A percentile compares a stretch with the other conserved stretches of the same genome.
Conservation (phyloP, 805 yeast species). For the Kodamaea sagamina region DNA sequence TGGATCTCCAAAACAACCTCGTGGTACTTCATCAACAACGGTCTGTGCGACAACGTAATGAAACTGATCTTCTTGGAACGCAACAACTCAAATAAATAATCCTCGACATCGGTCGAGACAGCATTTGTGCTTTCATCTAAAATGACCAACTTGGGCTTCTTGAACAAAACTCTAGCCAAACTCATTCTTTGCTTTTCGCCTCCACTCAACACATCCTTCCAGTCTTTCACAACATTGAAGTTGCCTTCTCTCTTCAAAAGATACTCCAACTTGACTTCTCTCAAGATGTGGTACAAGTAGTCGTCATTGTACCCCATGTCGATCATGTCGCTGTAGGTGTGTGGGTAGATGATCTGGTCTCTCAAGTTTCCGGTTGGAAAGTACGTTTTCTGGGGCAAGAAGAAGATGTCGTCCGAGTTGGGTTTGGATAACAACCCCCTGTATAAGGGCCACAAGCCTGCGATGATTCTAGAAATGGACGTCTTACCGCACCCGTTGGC, state of each 20-base stretch:
- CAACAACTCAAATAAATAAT: slow-evolving; percentile 74
- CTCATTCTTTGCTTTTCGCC: slow-evolving; percentile 92
- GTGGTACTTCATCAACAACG: slow-evolving; percentile 81
- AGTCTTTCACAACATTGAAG: slow-evolving; percentile 59
- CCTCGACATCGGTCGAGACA: slow-evolving; percentile 86
- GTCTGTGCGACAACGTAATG: slow-evolving; percentile 82
- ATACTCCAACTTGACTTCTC: slow-evolving; percentile 80
- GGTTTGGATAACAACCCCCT: slow-evolving; percentile 83
- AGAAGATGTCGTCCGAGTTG: slow-evolving; percentile 63
- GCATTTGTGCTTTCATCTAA: slow-evolving; percentile 96
- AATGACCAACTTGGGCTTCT: slow-evolving; percentile 76
- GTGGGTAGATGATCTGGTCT: slow-evolving; percentile 89
- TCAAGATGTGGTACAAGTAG: slow-evolving; percentile 63
- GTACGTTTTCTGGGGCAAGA: slow-evolving; percentile 85
- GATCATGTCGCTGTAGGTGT: slow-evolving; percentile 74
- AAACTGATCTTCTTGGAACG: slow-evolving; percentile 70
- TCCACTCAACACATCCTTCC: slow-evolving; percentile 94
- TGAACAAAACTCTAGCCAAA: slow-evolving; percentile 82
- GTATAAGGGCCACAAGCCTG: slow-evolving; percentile 91
- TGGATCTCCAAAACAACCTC: slow-evolving; percentile 71
- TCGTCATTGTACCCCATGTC: slow-evolving; percentile 70
- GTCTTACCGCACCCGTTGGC: slow-evolving; percentile 91
- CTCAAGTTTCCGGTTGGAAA: slow-evolving; percentile 81
- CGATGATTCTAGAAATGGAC: slow-evolving; percentile 77
- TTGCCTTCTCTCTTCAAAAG: slow-evolving; percentile 66